Evolutionary conservation across 768 basidiomycete genomes (phyloP), one percentile per base, ranked within the genome.

Genomic region (Cystoderma amianthinum): DNA sequence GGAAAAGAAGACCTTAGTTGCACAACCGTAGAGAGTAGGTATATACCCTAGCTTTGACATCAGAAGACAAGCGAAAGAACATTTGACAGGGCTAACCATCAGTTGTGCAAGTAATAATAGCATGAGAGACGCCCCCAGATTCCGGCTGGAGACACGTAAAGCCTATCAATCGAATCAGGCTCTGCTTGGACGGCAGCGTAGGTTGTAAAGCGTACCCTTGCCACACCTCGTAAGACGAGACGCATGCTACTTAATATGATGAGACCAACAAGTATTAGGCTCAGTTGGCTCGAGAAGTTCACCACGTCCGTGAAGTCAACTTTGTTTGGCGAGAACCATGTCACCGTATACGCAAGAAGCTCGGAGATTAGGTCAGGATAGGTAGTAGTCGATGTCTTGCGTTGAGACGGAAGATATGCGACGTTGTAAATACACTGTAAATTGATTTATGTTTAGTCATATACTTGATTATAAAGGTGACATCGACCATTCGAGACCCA

Each of bases 1-100:
- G 89, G 89, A 57, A 92, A 89, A 9, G 82, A 81, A 19, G 81
- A 79, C 30, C 88, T 82, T 35, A 92, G 69, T 57, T 92, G 89
- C 10, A 91, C 80, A 36, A 91, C 63, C 0, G 87, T 91, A 3
- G 86, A 82, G 20, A 92, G 74, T 24, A 91, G 74, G 55, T 92
- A 92, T 32, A 86, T 83, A 9, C 82, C 85, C 88, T 91, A 48
- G 19, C n/a, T 36, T 36, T 7, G 12, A 36, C 34, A 36, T 36
- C 34, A 36, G 12, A 16, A 9, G 6, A 9, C n/a, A 7, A 9
- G 17, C 17, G 18, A 36, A 36, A 41, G 35, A 24, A 13, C 9
- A 21, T 22, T 13, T 17, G 15, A 13, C 25, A 48, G 24, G 39
- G 16, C 69, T 23, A 48, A 87, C 88, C 88, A 92, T 89, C 36